Evolutionary conservation across 1,284 basidiomycete species (phyloP), one percentile per base, ranked within the genome.

Genomic region (Cryptococcus floricola): DNA sequence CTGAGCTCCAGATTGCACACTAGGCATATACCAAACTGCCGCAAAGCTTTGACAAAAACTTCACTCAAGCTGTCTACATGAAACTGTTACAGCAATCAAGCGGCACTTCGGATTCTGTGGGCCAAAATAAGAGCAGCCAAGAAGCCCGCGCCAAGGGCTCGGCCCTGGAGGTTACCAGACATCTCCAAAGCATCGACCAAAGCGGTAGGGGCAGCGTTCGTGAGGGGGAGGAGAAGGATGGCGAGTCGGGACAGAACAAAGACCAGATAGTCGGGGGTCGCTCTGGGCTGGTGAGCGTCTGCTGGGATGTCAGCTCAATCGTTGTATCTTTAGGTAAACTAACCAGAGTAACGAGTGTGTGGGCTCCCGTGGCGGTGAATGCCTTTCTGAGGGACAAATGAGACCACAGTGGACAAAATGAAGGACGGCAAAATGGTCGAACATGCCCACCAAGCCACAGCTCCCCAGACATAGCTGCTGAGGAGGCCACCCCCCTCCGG

Each of bases 221-320:
- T 75, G 10, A 77, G 67, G 6, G 74, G 71, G 45, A 69, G 63
- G 47, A 75, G 49, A 43, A 76, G 66, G 34, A 74, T 57, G 3
- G 69, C 70, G 18, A 75, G 62, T 23, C 76, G 66, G 67, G 73
- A 64, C 18, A 77, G 47, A 14, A 70, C 56, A 57, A 73, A 77
- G 8, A 71, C 61, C 39, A 77, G 62, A 9, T 69, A 64, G 62
- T 77, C 76, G 31, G 68, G 52, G 3, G 64, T 69, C 1, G 72
- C 70, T 25, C 53, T 59, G 16, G 68, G 58, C 12, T 65, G 63
- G 54, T 68, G 58, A 27, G 65, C 48, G 8, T 53, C 59, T 61
- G 49, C n/a, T 18, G 12, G 37, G 12, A 18, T 10, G 19, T 53
- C 27, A 47, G 27, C 14, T 43, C 28, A 34, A n/a, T n/a, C 39